Evolutionary conservation across 768 basidiomycete genomes (phyloP).

Genomic region (Infundibulicybe gibba): DNA sequence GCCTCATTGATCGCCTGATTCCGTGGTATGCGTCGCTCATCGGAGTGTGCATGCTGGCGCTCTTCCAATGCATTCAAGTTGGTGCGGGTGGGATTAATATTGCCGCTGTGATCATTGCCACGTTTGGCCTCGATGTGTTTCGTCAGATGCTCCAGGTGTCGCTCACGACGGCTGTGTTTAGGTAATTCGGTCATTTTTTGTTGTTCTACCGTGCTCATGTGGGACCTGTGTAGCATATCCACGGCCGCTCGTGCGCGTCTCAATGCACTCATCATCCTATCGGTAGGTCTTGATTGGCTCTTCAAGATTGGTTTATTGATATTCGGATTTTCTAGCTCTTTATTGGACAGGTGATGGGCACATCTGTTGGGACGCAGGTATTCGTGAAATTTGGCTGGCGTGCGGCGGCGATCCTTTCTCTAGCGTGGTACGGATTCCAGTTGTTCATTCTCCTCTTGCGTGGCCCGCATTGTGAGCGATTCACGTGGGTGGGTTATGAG

Average conservation of each 20-base stretch:
- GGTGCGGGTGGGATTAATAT: slow-evolving; percentile 69
- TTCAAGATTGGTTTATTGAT: background rate
- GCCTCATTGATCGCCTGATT: slow-evolving; percentile 62
- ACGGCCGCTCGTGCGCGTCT: slow-evolving; percentile 59
- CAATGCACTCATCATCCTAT: slow-evolving; percentile 74
- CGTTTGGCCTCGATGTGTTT: slow-evolving; percentile 70
- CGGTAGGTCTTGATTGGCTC: slow-evolving; percentile 34
- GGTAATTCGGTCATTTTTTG: slow-evolving; percentile 25
- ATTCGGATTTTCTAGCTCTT: slow-evolving; percentile 39
- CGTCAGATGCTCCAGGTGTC: slow-evolving; percentile 75
- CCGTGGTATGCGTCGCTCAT: slow-evolving; percentile 77
- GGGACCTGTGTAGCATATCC: slow-evolving; percentile 27
- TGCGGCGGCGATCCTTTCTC: slow-evolving; percentile 53
- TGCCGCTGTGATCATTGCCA: slow-evolving; percentile 64
- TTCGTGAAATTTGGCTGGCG: slow-evolving; percentile 73
- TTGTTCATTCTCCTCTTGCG: slow-evolving; percentile 56
- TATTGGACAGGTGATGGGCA: slow-evolving; percentile 82
- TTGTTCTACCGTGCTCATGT: background rate
- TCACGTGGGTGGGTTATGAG: slow-evolving; percentile 64
- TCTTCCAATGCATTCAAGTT: slow-evolving; percentile 61
- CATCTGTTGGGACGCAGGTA: slow-evolving; percentile 66
- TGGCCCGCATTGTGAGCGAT: slow-evolving; percentile 60
- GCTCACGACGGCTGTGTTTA: slow-evolving; percentile 54
- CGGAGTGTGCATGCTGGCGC: slow-evolving; percentile 40
- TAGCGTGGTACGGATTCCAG: slow-evolving; percentile 57